phyloP scores from a whole-genome alignment of 1,284 basidiomycete genomes.

The Inonotus obliquus region DNA sequence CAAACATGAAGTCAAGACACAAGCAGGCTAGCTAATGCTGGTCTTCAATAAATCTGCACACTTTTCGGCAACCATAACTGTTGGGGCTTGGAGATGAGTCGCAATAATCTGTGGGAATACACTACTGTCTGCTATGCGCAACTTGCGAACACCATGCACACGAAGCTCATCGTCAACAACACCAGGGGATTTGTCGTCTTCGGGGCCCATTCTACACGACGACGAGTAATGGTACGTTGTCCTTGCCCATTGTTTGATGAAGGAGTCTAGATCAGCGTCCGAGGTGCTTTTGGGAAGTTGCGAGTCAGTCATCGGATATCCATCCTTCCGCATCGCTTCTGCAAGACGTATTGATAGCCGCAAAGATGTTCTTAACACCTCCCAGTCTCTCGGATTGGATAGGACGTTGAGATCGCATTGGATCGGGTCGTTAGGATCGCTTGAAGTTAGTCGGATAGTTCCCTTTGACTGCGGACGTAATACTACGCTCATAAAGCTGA shows the following conservation, averaged over 20 bases:
- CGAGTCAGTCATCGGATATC: slow-evolving; percentile 26
- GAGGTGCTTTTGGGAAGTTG: slow-evolving; percentile 26
- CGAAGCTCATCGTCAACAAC: slow-evolving; percentile 46
- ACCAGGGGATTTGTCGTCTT: slow-evolving; percentile 28
- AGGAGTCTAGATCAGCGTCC: slow-evolving; percentile 28
- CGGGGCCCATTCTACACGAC: slow-evolving; percentile 37
- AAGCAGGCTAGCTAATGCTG: too few species aligned
- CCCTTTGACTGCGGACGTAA: slow-evolving; percentile 33
- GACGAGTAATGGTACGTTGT: slow-evolving; percentile 35
- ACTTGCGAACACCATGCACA: slow-evolving; percentile 41
- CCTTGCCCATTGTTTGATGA: slow-evolving; percentile 24
- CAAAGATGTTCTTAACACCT: neutral
- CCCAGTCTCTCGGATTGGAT: neutral
- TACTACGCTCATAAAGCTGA: slow-evolving; percentile 28
- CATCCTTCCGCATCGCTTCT: neutral
- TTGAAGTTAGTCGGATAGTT: slow-evolving; percentile 28
- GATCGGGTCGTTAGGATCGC: neutral
- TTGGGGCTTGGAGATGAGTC: slow-evolving; percentile 34
- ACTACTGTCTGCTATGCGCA: slow-evolving; percentile 38
- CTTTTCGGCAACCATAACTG: slow-evolving; percentile 34
- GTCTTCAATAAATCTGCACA: slow-evolving; percentile 25
- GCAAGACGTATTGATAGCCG: neutral
- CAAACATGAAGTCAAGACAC: too few species aligned
- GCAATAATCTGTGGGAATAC: slow-evolving; percentile 35
- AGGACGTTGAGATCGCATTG: neutral